Conservation (phyloP, 352 stramenopile species). For the Albugo candida region DNA sequence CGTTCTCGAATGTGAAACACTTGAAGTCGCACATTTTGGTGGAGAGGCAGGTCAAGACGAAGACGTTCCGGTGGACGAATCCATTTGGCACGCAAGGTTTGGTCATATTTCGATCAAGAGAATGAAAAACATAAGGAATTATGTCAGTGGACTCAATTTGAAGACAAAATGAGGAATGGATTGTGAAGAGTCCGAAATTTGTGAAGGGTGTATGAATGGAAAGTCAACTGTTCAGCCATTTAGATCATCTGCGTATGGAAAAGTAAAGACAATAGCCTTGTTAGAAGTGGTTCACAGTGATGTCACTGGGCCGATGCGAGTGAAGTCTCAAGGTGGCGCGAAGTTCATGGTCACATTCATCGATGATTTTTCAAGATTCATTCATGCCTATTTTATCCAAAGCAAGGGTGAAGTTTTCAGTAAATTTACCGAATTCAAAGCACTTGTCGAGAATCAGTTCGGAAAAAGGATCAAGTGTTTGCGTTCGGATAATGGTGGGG, state of each 20-base stretch:
- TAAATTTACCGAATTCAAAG: slow-evolving; percentile 7
- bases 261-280: background rate
- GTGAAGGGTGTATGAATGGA: background rate
- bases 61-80: too few relatives aligned
- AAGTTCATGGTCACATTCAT: slow-evolving; percentile 8
- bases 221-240: background rate
- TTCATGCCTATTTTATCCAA: slow-evolving; percentile 10
- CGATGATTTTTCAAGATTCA: slow-evolving; percentile 8
- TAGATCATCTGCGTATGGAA: background rate
- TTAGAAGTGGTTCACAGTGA: background rate
- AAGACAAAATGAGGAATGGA: too few relatives aligned
- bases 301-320: background rate
- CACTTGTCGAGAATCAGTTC: slow-evolving; percentile 9
- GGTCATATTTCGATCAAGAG: too few relatives aligned
- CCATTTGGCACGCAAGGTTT: too few relatives aligned
- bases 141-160: too few relatives aligned
- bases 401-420: slow-evolving; percentile 7
- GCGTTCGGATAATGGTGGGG: slow-evolving; percentile 14
- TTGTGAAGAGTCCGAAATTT: background rate
- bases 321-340: background rate
- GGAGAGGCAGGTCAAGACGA: too few relatives aligned
- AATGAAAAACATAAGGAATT: too few relatives aligned
- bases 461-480: slow-evolving; percentile 11
- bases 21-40: too few relatives aligned
- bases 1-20: too few relatives aligned